These are phyloP conservation scores for Cadophora gregata DNA, from an alignment of 2,329 filamentous ascomycete genomes.

Conservation along the genomic window DNA sequence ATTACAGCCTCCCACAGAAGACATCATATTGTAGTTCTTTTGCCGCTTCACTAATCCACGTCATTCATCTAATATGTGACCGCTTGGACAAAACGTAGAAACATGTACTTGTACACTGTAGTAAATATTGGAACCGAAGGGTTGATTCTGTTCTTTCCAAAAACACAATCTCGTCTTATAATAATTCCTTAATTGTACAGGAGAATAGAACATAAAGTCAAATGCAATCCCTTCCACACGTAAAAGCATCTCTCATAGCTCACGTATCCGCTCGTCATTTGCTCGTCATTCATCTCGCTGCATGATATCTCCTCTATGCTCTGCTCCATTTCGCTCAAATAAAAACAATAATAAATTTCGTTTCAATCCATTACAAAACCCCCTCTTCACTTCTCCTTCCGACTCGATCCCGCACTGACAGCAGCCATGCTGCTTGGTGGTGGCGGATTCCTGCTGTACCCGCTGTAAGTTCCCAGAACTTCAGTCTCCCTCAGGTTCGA, in stretches of 20 bases:
- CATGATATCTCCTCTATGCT: slow-evolving; percentile 7
- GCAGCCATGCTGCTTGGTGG: slow-evolving; percentile 6
- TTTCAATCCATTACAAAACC: not conserved
- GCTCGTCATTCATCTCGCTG: not conserved
- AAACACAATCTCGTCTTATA: not conserved
- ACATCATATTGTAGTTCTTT: no score
- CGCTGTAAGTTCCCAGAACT: slow-evolving; percentile 30
- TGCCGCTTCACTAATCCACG: no score
- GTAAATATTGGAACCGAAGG: no score
- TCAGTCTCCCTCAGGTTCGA: slow-evolving; percentile 27
- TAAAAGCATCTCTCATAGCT: not conserved
- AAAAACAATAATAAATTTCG: not conserved
- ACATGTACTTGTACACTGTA: no score
- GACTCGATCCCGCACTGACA: not conserved
- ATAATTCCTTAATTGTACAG: slow-evolving; percentile 6
- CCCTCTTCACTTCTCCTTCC: slow-evolving; percentile 1
- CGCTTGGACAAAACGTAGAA: no score
- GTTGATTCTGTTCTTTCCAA: no score
- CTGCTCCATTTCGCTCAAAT: not conserved
- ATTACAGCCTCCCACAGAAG: no score
- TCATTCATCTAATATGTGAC: no score
- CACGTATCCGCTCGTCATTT: not conserved
- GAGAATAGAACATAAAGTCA: slow-evolving; percentile 10
- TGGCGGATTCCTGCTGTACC: slow-evolving; percentile 34
- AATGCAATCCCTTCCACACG: not conserved